These are phyloP conservation scores for Verbascum thapsus DNA, from an alignment of 257 asterid species.

Conservation along the genomic window DNA sequence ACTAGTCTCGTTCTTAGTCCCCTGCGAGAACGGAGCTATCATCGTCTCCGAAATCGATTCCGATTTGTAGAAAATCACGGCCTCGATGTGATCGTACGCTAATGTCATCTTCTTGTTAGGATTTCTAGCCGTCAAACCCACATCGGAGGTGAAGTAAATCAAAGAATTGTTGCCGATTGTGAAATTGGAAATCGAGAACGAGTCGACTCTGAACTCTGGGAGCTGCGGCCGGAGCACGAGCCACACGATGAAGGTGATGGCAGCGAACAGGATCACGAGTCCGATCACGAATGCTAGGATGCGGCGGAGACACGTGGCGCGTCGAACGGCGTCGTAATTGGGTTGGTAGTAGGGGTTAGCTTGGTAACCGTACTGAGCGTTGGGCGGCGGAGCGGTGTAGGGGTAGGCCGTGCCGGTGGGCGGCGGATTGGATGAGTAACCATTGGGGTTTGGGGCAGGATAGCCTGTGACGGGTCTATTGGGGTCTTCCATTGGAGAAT, in stretches of 20 bases:
- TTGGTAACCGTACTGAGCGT: slow-evolving; percentile 21
- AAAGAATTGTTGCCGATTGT: slow-evolving; percentile 34
- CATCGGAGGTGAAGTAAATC: slow-evolving; percentile 40
- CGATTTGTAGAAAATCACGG: slow-evolving; percentile 33
- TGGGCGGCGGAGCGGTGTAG: slow-evolving; percentile 43
- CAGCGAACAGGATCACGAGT: slow-evolving; percentile 40
- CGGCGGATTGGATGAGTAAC: slow-evolving; percentile 39
- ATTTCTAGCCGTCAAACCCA: slow-evolving; percentile 48
- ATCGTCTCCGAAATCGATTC: slow-evolving; percentile 38
- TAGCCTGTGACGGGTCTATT: slow-evolving; percentile 65
- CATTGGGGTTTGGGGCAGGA: slow-evolving; percentile 44
- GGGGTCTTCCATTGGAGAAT: slow-evolving; percentile 42
- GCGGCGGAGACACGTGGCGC: slow-evolving; percentile 63
- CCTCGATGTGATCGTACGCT: slow-evolving; percentile 39
- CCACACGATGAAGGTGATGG: slow-evolving; percentile 56
- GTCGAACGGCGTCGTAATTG: slow-evolving; percentile 38
- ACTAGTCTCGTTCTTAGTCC: slow-evolving; percentile 40
- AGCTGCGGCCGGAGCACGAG: slow-evolving; percentile 63
- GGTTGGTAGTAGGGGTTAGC: slow-evolving; percentile 33
- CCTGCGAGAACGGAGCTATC: slow-evolving; percentile 56
- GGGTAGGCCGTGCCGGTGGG: slow-evolving; percentile 48
- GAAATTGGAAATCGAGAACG: slow-evolving; percentile 49
- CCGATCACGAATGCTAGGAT: slow-evolving; percentile 44
- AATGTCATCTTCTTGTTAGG: slow-evolving; percentile 60
- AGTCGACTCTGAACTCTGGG: slow-evolving; percentile 64